Evolutionary conservation across 352 stramenopile species (phyloP).

Genomic region (Phytophthora fragariae): DNA sequence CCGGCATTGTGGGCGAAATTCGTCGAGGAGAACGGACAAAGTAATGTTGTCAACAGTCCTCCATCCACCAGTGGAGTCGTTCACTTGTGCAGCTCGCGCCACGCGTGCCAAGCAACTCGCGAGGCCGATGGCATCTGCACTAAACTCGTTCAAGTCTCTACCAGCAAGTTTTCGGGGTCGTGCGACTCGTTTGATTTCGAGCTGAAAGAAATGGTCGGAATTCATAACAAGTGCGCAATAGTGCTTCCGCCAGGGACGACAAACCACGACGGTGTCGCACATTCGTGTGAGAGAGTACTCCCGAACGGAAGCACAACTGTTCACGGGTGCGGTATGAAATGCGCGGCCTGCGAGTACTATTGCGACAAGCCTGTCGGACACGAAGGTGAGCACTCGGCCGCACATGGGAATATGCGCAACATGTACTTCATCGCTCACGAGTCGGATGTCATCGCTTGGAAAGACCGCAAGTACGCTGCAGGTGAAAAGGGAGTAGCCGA

Average conservation of each 20-base stretch:
- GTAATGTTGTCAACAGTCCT: background rate
- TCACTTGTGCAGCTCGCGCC: conserved; percentile 43
- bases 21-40: conserved; percentile 34
- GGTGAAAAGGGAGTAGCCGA: conserved; percentile 52
- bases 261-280: conserved; percentile 24
- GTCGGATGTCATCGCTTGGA: conserved; percentile 25
- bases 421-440: conserved; percentile 51
- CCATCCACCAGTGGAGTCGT: background rate
- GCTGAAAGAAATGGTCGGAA: conserved; percentile 46
- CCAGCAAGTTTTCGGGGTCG: conserved; percentile 39
- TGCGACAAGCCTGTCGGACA: conserved; percentile 52
- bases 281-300: conserved; percentile 39
- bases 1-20: conserved; percentile 21
- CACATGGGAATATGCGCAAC: conserved; percentile 63
- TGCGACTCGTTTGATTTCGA: conserved; percentile 49
- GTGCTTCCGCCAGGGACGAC: conserved; percentile 26
- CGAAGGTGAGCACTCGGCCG: conserved; percentile 39
- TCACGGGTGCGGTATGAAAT: conserved; percentile 44
- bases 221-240: conserved; percentile 43
- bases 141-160: conserved; percentile 43
- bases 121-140: conserved; percentile 47
- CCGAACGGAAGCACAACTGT: conserved; percentile 21
- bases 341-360: conserved; percentile 51
- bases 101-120: conserved; percentile 39
- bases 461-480: conserved; percentile 34